phyloP scores from a whole-genome alignment of 495 filamentous ascomycete species.

The Xylaria castorea region DNA sequence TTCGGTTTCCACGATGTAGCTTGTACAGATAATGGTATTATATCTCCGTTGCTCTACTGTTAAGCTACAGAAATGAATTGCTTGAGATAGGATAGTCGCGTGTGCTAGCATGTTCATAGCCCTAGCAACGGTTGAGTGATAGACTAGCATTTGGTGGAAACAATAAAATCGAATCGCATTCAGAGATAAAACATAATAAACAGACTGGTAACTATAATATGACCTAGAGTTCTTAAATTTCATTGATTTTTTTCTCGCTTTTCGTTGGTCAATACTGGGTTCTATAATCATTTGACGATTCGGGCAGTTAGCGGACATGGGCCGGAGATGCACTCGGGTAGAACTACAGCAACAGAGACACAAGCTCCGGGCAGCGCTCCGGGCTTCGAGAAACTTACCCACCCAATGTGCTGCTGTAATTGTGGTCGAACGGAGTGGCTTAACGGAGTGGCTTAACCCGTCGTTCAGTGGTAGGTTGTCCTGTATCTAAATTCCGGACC shows the following conservation, averaged over 20 bases:
- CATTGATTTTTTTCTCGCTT: too few species aligned
- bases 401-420: neutral
- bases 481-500: constrained; percentile 28
- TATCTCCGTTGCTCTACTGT: neutral
- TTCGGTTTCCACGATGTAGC: neutral
- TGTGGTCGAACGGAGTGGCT: neutral
- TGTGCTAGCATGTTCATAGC: too few species aligned
- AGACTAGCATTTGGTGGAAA: neutral
- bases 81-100: neutral
- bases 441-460: neutral
- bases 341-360: too few species aligned
- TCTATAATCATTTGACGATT: neutral
- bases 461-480: neutral
- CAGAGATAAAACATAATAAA: neutral
- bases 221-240: too few species aligned
- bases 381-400: too few species aligned
- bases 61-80: neutral
- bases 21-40: neutral
- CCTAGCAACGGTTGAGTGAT: too few species aligned
- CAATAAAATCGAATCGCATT: neutral
- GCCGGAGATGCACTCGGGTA: neutral
- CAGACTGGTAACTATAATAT: neutral
- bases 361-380: too few species aligned
- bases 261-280: neutral
- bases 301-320: neutral